A percentile compares a stretch with the other conserved stretches of the same genome.
Conservation (phyloP, 441 rosid species). For the Viola pubescens region DNA sequence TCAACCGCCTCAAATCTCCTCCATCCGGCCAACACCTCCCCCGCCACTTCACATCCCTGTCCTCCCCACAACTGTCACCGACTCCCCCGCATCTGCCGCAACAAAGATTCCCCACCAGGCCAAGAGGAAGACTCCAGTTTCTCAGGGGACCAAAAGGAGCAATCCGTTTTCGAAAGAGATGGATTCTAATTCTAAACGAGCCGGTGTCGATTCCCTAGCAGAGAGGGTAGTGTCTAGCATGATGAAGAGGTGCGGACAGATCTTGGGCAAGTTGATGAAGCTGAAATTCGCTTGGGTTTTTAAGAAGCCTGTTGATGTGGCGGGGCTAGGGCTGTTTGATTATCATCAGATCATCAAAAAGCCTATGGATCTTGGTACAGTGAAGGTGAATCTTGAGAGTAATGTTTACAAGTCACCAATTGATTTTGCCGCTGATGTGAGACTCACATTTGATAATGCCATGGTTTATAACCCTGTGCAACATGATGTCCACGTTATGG, state of each 20-base stretch:
- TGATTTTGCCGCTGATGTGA: slow-evolving; percentile 41
- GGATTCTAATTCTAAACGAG: not conserved
- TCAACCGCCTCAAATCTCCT: not conserved
- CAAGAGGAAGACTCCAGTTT: not conserved
- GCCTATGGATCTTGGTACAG: slow-evolving; percentile 52
- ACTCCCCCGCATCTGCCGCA: not conserved
- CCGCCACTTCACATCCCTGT: not conserved
- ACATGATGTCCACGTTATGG: slow-evolving; percentile 29
- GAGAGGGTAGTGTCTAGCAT: slow-evolving; percentile 1
- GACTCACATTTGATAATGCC: slow-evolving; percentile 41
- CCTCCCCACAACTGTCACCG: not conserved
- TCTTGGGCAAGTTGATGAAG: slow-evolving; percentile 40
- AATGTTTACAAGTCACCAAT: slow-evolving; percentile 22
- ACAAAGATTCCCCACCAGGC: not conserved
- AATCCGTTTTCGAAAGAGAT: not conserved
- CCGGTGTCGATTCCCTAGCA: not conserved
- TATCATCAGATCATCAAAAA: slow-evolving; percentile 32
- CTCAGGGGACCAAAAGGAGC: slow-evolving; percentile 6
- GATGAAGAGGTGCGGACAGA: slow-evolving; percentile 31
- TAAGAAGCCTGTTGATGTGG: slow-evolving; percentile 41
- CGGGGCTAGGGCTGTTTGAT: slow-evolving; percentile 28
- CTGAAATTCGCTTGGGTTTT: slow-evolving; percentile 36
- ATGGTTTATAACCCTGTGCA: slow-evolving; percentile 36
- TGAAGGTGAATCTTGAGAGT: slow-evolving; percentile 29
- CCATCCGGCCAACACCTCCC: not conserved